Evolutionary conservation across 2,329 filamentous ascomycete species (phyloP).

Genomic region (Seiridium unicorne): DNA sequence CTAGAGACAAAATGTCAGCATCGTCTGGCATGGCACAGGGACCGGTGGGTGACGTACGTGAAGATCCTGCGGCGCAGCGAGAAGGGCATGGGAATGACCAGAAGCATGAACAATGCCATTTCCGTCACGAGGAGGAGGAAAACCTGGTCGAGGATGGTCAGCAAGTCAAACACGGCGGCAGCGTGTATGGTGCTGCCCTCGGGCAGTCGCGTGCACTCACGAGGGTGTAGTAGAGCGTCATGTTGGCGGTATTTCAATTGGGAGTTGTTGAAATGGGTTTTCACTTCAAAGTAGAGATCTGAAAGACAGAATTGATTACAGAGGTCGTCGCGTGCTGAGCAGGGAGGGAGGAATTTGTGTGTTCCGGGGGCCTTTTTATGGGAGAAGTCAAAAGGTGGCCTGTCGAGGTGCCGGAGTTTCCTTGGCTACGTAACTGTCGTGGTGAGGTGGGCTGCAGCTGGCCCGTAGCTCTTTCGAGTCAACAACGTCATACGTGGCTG

Average conservation of each 20-base stretch:
- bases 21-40: background rate
- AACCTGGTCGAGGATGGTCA: slow-evolving; percentile 53
- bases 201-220: slow-evolving; percentile 28
- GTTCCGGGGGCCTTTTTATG: slow-evolving; percentile 2
- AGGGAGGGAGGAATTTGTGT: background rate
- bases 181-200: background rate
- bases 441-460: background rate
- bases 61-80: slow-evolving; percentile 82
- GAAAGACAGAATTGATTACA: background rate
- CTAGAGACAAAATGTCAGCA: slow-evolving; percentile 36
- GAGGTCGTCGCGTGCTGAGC: slow-evolving; percentile 1
- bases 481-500: slow-evolving; percentile 17
- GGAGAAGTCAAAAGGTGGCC: slow-evolving; percentile 2
- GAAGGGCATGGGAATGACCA: slow-evolving; percentile 88
- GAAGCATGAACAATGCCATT: slow-evolving; percentile 77
- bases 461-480: slow-evolving; percentile 3
- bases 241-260: slow-evolving; percentile 26
- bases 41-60: slow-evolving; percentile 44
- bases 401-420: slow-evolving; percentile 1
- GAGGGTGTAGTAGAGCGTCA: slow-evolving; percentile 52
- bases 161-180: slow-evolving; percentile 11
- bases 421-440: slow-evolving; percentile 4
- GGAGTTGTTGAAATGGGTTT: background rate
- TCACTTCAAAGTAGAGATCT: background rate
- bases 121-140: slow-evolving; percentile 80